phyloP scores from a whole-genome alignment of 139 green algal genomes.

The Auxenochlorella pyrenoidosa region DNA sequence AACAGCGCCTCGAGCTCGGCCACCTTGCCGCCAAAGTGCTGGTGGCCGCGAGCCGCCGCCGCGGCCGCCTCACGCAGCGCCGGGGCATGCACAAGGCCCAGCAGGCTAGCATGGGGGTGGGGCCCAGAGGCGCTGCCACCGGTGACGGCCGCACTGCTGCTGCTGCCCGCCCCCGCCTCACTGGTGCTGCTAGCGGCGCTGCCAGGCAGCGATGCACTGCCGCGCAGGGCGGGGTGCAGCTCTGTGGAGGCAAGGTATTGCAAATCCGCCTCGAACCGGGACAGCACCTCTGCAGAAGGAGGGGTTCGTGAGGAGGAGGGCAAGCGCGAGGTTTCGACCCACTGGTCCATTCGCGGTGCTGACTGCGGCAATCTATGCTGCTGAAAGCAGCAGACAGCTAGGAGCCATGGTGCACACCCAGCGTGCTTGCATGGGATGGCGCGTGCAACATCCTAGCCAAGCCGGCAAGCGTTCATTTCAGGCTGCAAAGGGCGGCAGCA shows the following conservation, averaged over 20 bases:
- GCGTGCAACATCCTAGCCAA: not conserved
- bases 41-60: conserved; percentile 65
- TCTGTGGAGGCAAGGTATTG: conserved; percentile 60
- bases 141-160: not conserved
- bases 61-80: conserved; percentile 71
- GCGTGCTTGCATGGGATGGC: too few relatives aligned
- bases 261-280: conserved; percentile 80
- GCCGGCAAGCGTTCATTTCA: too few relatives aligned
- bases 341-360: too few relatives aligned
- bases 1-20: conserved; percentile 78
- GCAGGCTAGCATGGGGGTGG: conserved; percentile 40
- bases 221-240: conserved; percentile 59
- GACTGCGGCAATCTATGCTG: too few relatives aligned
- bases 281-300: conserved; percentile 61
- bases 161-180: not conserved
- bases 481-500: too few relatives aligned
- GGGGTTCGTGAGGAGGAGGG: not conserved
- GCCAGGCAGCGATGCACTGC: conserved; percentile 20
- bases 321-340: not conserved
- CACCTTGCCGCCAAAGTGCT: conserved; percentile 79
- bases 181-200: not conserved
- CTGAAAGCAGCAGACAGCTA: too few relatives aligned
- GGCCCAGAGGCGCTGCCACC: not conserved
- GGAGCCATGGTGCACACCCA: too few relatives aligned
- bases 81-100: conserved; percentile 71